phyloP scores from a whole-genome alignment of 1,139 yeast species.

The Scheffersomyces titani region DNA sequence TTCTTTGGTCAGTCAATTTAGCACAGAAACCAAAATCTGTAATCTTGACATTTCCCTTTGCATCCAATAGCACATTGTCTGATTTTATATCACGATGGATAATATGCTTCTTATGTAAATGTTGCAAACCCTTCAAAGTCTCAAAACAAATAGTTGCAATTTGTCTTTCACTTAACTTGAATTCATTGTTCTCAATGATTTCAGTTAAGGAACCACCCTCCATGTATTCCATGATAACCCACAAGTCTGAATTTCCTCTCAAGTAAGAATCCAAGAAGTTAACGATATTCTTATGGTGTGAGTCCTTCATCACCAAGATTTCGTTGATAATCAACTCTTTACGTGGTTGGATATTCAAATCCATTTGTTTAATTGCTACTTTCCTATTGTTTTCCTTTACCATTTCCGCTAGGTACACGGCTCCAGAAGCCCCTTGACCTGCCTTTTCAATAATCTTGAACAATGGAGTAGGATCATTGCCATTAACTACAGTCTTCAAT shows the following conservation, averaged over 20 bases:
- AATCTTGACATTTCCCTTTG: conserved; percentile 86
- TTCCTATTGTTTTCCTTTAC: conserved; percentile 37
- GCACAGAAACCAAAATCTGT: conserved; percentile 99
- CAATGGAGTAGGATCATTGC: conserved; percentile 78
- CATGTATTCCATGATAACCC: conserved; percentile 33
- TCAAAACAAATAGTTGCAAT: conserved; percentile 90
- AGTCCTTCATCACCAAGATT: conserved; percentile 51
- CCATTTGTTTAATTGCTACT: conserved; percentile 96
- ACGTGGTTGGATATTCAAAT: conserved; percentile 87
- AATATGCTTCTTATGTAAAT: conserved; percentile 85
- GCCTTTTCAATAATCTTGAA: conserved; percentile 91
- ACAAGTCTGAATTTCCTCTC: conserved; percentile 39
- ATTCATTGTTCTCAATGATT: conserved; percentile 79
- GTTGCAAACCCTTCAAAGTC: conserved; percentile 89
- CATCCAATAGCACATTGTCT: conserved; percentile 86
- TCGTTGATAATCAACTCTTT: conserved; percentile 80
- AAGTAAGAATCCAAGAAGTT: conserved; percentile 49
- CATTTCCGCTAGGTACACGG: conserved; percentile 84
- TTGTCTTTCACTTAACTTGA: conserved; percentile 67
- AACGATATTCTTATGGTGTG: conserved; percentile 49
- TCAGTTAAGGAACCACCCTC: conserved; percentile 73
- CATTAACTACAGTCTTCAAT: conserved; percentile 79
- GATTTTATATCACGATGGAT: conserved; percentile 96
- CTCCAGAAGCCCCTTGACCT: conserved; percentile 99
- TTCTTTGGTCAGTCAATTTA: conserved; percentile 86